Base-by-base conservation (phyloP, 2,329 filamentous ascomycete species). In the Lojkania enalia region DNA sequence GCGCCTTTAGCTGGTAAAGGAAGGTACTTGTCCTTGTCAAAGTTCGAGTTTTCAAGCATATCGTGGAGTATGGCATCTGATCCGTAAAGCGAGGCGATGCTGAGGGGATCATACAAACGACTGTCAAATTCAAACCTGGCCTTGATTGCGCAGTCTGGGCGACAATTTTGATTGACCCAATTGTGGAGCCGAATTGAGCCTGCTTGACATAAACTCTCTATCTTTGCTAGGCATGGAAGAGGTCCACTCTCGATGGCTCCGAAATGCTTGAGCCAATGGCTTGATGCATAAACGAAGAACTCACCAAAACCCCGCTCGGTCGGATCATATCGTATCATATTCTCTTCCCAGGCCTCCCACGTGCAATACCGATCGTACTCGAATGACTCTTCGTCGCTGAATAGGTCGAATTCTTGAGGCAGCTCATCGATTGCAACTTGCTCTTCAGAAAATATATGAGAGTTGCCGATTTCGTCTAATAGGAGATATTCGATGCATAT, bases 231-330 rank as follows among this genome's bases (percentile, higher is more conserved):
- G 7, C 15, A 19, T 35, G 35, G 48, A 39, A 45, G 39, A 38
- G 31, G 20, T 23, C 33, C 48, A 21, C 19, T 42, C 18, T 44
- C 21, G 25, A 42, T 36, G 20, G 40, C 33, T 12, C 35, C 30
- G 13, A 51, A 42, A 37, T 51, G 48, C 19, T 48, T 45, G n/a
- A 45, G 44, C 48, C 41, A 51, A 20, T 45, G 35, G 37, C 44
- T 44, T 16, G 48, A 40, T 23, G 44, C 44, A 29, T 48, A 51
- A 21, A 45, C 42, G 30, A 51, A 51, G 42, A 51, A 48, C 16
- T 48, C 41, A 7, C 48, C 41, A 21, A 51, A 51, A 14, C 48
- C 42, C 7, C 44, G 41, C 38, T 48, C 41, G 20, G 37, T 48
- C 12, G 44, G 48, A 43, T 51, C 38, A 30, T 48, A 51, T 21